phyloP scores from a whole-genome alignment of 768 basidiomycete species.

The Neoboletus brunneissimus region DNA sequence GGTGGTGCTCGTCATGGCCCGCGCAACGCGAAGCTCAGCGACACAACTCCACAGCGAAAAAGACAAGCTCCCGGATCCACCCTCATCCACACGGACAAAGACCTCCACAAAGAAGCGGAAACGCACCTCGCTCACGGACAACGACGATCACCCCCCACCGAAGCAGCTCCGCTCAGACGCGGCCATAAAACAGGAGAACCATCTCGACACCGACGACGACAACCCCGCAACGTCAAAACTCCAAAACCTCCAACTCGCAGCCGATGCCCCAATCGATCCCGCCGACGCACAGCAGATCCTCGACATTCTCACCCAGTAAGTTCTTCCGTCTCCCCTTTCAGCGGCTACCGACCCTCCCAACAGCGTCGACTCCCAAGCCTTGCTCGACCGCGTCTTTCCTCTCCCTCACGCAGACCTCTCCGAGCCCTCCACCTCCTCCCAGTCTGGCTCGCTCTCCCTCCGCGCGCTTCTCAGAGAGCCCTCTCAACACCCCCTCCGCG shows the following conservation, averaged over 20 bases:
- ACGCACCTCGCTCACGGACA: constrained; percentile 41
- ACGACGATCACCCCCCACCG: constrained; percentile 46
- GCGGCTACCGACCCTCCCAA: constrained; percentile 1
- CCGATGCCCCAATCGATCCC: constrained; percentile 46
- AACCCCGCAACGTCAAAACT: constrained; percentile 16
- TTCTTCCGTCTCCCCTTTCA: neutral
- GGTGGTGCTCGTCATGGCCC: constrained; percentile 51
- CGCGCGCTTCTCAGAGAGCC: constrained; percentile 56
- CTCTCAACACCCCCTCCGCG: constrained; percentile 49
- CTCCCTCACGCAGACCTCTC: constrained; percentile 40
- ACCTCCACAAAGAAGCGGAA: constrained; percentile 62
- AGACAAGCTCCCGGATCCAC: constrained; percentile 27
- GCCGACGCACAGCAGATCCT: constrained; percentile 53
- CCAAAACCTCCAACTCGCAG: constrained; percentile 37
- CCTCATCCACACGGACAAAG: constrained; percentile 29
- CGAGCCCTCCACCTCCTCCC: constrained; percentile 40
- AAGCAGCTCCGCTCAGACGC: constrained; percentile 44
- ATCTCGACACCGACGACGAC: constrained; percentile 22
- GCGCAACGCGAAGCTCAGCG: constrained; percentile 67
- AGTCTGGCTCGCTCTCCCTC: constrained; percentile 43
- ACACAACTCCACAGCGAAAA: constrained; percentile 35
- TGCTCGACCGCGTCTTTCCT: constrained; percentile 78
- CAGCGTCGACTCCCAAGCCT: constrained; percentile 69
- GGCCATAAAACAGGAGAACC: constrained; percentile 35
- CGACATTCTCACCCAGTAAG: constrained; percentile 56